Conservation (phyloP, 1,139 yeast species). For the Debaryomyces subglobosus region DNA sequence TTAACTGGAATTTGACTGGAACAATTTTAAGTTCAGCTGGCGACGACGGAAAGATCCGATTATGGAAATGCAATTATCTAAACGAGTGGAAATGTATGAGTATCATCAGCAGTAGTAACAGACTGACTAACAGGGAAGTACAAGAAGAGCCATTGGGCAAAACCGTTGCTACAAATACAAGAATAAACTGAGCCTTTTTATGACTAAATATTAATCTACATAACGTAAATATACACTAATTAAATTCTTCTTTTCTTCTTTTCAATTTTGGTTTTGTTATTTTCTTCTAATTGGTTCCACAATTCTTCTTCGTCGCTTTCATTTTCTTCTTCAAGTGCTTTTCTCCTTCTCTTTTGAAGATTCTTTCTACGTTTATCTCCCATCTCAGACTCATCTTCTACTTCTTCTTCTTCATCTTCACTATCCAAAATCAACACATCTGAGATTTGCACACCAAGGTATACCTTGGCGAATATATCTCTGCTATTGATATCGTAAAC, state of each 20-base stretch:
- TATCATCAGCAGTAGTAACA: slow-evolving; percentile 57
- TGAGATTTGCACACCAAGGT: slow-evolving; percentile 73
- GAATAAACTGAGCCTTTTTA: neutral
- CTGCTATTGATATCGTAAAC: slow-evolving; percentile 66
- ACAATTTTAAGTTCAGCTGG: slow-evolving; percentile 93
- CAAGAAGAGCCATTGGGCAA: slow-evolving; percentile 19
- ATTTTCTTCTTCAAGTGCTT: slow-evolving; percentile 25
- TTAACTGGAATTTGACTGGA: slow-evolving; percentile 92
- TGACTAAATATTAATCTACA: slow-evolving; percentile 3
- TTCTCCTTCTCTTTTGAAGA: slow-evolving; percentile 25
- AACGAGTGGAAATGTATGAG: slow-evolving; percentile 93
- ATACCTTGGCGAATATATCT: slow-evolving; percentile 69
- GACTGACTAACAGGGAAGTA: slow-evolving; percentile 21
- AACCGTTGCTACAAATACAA: slow-evolving; percentile 7
- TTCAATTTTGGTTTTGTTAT: slow-evolving; percentile 24
- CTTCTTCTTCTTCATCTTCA: slow-evolving; percentile 39
- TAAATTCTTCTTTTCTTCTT: slow-evolving; percentile 23
- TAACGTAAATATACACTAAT: slow-evolving; percentile 5
- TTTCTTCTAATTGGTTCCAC: slow-evolving; percentile 41
- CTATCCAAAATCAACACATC: slow-evolving; percentile 54
- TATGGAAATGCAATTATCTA: slow-evolving; percentile 88
- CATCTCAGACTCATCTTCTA: slow-evolving; percentile 18
- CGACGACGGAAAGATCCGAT: slow-evolving; percentile 87
- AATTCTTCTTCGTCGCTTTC: slow-evolving; percentile 41
- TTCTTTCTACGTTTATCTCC: slow-evolving; percentile 18